phyloP scores from a whole-genome alignment of 2,329 filamentous ascomycete genomes.

The Diplodia scrobiculata region DNA sequence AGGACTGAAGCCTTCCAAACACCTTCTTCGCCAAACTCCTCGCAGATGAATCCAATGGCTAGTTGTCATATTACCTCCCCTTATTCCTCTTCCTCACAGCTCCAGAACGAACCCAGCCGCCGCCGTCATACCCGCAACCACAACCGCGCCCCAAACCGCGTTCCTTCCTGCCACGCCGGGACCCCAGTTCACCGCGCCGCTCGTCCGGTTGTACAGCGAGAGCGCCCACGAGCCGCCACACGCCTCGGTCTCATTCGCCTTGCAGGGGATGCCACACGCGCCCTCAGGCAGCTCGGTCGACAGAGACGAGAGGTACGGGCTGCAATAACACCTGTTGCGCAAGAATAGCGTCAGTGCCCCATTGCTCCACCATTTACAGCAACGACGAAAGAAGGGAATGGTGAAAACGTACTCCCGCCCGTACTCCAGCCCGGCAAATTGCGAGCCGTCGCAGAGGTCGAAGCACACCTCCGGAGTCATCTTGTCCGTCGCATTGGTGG shows the following conservation, averaged over 20 bases:
- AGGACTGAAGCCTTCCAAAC: not conserved
- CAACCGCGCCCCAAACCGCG: conserved; percentile 2
- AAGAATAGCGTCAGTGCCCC: not conserved
- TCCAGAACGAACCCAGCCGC: not conserved
- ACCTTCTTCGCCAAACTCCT: not conserved
- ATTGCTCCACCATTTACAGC: no score
- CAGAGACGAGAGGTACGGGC: conserved; percentile 13
- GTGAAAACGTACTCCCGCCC: conserved; percentile 17
- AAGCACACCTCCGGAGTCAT: conserved; percentile 20
- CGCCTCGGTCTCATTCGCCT: conserved; percentile 7
- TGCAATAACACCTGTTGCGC: conserved; percentile 22
- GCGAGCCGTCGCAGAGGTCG: conserved; percentile 1
- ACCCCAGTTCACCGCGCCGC: not conserved
- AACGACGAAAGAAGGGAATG: not conserved
- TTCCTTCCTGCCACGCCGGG: not conserved
- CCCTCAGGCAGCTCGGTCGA: conserved; percentile 15
- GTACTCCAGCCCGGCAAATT: conserved; percentile 27
- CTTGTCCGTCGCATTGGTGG: conserved; percentile 10
- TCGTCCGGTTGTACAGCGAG: conserved; percentile 25
- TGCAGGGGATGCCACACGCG: conserved; percentile 17
- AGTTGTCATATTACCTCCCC: not conserved
- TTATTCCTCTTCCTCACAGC: not conserved
- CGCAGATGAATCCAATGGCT: not conserved
- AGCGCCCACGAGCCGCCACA: conserved; percentile 27
- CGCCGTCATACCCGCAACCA: not conserved